Base-by-base conservation (phyloP, 176 grass and related monocot genomes). In the Pharus latifolius region DNA sequence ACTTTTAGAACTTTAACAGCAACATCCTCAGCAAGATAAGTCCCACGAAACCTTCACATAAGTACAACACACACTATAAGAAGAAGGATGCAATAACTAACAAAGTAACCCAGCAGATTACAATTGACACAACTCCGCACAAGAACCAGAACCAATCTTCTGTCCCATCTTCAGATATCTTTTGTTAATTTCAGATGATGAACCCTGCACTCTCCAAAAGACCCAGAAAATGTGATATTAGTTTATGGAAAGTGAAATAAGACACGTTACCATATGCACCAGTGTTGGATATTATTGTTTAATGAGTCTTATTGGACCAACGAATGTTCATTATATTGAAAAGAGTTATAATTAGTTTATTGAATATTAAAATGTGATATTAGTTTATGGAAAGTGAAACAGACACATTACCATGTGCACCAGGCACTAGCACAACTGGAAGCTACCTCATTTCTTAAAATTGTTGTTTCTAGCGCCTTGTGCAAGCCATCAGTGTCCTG, bases 131-230 rank as follows among this genome's bases (percentile, higher is more conserved):
- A 99, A 81, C 65, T 99, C 90, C 24, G 90, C 96, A 67, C 90
- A 99, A 72, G 96, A 99, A 70, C 96, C 90, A 78, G 90, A 91
- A 76, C 75, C 96, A 76, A 99, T 82, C 74, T 86, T 80, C 3
- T 84, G 87, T 75, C 76, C 96, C 73, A 81, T 95, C 79, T 86
- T 94, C 60, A 99, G 79, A 50, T 74, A 73, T 76, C 79, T 88
- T 80, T 88, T 94, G 31, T 99, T 90, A 24, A 94, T 88, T 81
- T 99, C 96, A 79, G 90, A 99, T 90, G 90, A 99, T 48, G 96
- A 99, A 74, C 90, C 96, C 96, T 99, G 67, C 48, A 47, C 51
- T 30, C 27, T 55, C 66, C 60, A 67, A 86, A 82, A 19, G 40
- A 48, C 47, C 13, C 40, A 49, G 10, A 29, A 68, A 67, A 54